Evolutionary conservation across 208 protist species (phyloP).

Genomic region (Leishmania guyanensis): DNA sequence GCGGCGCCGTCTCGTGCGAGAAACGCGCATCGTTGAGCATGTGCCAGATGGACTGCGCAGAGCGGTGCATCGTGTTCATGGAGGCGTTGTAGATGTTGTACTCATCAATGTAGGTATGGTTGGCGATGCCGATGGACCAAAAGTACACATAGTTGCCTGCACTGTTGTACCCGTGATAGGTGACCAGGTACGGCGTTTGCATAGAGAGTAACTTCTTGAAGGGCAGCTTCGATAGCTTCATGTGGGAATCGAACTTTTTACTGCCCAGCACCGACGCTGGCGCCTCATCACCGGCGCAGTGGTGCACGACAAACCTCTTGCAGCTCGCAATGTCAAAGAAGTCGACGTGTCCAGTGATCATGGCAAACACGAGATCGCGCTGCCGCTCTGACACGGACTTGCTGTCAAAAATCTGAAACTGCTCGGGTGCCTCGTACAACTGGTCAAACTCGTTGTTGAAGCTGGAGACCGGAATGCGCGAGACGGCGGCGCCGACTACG

Average conservation of each 20-base stretch:
- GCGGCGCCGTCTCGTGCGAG: slow-evolving; percentile 73
- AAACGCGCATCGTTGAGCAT: slow-evolving; percentile 85
- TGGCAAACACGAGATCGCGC: slow-evolving; percentile 77
- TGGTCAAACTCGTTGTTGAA: slow-evolving; percentile 86
- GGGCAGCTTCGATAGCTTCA: slow-evolving; percentile 68
- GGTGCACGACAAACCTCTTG: slow-evolving; percentile 79
- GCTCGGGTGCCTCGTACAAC: slow-evolving; percentile 76
- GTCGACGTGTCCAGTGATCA: slow-evolving; percentile 79
- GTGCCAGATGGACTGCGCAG: slow-evolving; percentile 74
- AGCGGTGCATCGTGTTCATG: slow-evolving; percentile 89
- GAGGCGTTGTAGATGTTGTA: slow-evolving; percentile 84
- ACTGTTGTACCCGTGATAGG: slow-evolving; percentile 79
- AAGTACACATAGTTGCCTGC: slow-evolving; percentile 88
- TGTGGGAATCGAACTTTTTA: slow-evolving; percentile 58
- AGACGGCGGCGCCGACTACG: slow-evolving; percentile 87
- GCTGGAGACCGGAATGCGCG: slow-evolving; percentile 80
- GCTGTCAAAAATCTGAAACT: slow-evolving; percentile 91
- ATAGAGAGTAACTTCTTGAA: slow-evolving; percentile 87
- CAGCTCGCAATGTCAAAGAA: slow-evolving; percentile 73
- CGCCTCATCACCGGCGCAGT: slow-evolving; percentile 63
- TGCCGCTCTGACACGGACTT: slow-evolving; percentile 81
- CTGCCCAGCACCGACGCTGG: slow-evolving; percentile 38
- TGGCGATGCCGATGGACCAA: slow-evolving; percentile 88
- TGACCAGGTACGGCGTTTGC: slow-evolving; percentile 85
- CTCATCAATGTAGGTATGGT: slow-evolving; percentile 89